These are phyloP conservation scores for Trichoderma atrobrunneum DNA, from an alignment of 2,329 filamentous ascomycete species.

Conservation along the genomic window DNA sequence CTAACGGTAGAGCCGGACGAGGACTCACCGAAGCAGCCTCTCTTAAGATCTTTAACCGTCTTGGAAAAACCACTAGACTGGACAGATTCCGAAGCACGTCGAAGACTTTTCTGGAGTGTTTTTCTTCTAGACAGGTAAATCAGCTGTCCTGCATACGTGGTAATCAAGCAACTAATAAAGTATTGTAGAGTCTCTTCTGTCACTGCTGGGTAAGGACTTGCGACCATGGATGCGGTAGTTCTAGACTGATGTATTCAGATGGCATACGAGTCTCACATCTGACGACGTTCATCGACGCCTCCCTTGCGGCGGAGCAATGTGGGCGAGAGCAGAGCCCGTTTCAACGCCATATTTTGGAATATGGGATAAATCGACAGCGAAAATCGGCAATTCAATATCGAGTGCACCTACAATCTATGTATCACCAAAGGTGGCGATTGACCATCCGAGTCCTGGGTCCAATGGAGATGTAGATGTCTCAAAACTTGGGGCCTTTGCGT, in stretches of 20 bases:
- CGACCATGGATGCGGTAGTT: neutral
- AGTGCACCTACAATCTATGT: slow-evolving; percentile 32
- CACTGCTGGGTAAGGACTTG: neutral
- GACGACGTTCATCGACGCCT: slow-evolving; percentile 14
- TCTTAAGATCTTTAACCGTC: neutral
- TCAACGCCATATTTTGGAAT: slow-evolving; percentile 45
- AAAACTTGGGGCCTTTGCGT: slow-evolving; percentile 45
- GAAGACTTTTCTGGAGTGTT: neutral
- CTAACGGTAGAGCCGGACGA: slow-evolving; percentile 27
- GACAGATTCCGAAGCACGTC: neutral
- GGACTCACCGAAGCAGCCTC: slow-evolving; percentile 4
- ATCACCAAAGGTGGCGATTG: neutral
- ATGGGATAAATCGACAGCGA: slow-evolving; percentile 40
- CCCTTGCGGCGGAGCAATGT: slow-evolving; percentile 38
- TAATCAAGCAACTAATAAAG: neutral
- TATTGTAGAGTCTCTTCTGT: neutral
- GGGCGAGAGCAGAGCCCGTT: slow-evolving; percentile 41
- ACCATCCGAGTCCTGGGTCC: neutral
- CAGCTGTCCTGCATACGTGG: neutral
- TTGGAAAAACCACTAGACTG: neutral
- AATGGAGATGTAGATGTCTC: slow-evolving; percentile 30
- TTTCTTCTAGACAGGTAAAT: neutral
- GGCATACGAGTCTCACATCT: neutral
- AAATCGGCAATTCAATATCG: slow-evolving; percentile 39
- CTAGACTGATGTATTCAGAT: neutral